These are phyloP conservation scores for Lentinula sp. DNA, from an alignment of 768 basidiomycete species.

Conservation along the genomic window DNA sequence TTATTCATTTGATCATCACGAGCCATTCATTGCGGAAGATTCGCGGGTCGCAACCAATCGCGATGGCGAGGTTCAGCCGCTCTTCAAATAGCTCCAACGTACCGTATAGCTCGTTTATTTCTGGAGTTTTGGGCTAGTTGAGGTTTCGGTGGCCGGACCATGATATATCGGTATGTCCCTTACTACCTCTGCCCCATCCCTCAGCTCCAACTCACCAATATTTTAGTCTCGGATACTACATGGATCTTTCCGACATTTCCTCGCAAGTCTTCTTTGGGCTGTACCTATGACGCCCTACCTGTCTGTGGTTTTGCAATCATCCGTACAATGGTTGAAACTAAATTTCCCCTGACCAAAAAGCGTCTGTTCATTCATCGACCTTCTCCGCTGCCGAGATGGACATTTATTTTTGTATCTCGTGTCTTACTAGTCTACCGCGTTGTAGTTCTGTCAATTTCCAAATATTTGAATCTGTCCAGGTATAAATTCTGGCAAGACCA, in stretches of 20 bases:
- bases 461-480: not conserved
- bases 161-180: not conserved
- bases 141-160: not conserved
- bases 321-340: not conserved
- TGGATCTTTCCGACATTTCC: not conserved
- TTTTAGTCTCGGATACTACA: not conserved
- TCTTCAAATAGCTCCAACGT: not conserved
- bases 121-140: not conserved
- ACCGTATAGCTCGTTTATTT: not conserved
- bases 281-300: not conserved
- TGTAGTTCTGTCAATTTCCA: not conserved
- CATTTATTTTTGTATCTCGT: too few relatives aligned
- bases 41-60: not conserved
- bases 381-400: too few relatives aligned
- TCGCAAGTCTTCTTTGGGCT: not conserved
- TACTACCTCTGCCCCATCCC: not conserved
- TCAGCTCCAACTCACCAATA: not conserved
- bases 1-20: not conserved
- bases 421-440: too few relatives aligned
- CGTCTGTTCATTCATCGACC: too few relatives aligned
- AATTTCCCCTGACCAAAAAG: not conserved
- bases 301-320: not conserved
- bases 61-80: not conserved
- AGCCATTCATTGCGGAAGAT: not conserved
- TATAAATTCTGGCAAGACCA: not conserved